A percentile compares a stretch with the other conserved stretches of the same genome.
phyloP scores from a whole-genome alignment of 805 yeast genomes.

The Candida krabiensis region DNA sequence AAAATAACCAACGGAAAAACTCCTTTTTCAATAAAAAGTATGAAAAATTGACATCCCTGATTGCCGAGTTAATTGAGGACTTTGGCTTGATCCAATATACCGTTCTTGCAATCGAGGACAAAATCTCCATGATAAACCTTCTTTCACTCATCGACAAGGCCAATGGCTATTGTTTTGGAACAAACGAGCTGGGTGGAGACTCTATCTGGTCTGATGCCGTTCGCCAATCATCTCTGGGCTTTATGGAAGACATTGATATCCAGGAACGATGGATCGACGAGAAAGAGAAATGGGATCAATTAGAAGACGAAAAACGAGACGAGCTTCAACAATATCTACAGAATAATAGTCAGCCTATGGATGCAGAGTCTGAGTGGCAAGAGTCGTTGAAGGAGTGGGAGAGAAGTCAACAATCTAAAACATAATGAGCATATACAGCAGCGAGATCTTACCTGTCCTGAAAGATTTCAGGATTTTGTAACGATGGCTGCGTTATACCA shows the following conservation, averaged over 20 bases:
- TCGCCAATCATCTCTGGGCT: constrained; percentile 62
- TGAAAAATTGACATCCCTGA: constrained; percentile 67
- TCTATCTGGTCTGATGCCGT: constrained; percentile 96
- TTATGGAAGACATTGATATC: constrained; percentile 61
- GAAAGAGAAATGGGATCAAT: constrained; percentile 73
- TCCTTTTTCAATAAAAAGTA: constrained; percentile 45
- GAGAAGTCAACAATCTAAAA: constrained; percentile 15
- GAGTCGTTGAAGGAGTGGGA: constrained; percentile 62
- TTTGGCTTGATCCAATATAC: constrained; percentile 86
- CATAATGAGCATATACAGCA: not conserved
- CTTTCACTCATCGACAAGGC: constrained; percentile 83
- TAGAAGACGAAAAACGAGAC: constrained; percentile 48
- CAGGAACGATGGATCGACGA: constrained; percentile 96
- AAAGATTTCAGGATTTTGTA: too few species aligned
- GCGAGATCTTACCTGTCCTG: too few species aligned
- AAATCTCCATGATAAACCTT: constrained; percentile 83
- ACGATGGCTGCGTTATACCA: too few species aligned
- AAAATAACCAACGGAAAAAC: constrained; percentile 65
- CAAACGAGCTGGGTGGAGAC: constrained; percentile 96
- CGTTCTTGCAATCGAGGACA: constrained; percentile 88
- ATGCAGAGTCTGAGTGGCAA: constrained; percentile 74
- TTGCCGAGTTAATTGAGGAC: constrained; percentile 83
- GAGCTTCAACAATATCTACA: constrained; percentile 34
- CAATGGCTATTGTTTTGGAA: constrained; percentile 89
- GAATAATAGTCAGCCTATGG: constrained; percentile 42